These are phyloP conservation scores for Hericium erinaceus DNA, from an alignment of 768 basidiomycete species.

Conservation along the genomic window DNA sequence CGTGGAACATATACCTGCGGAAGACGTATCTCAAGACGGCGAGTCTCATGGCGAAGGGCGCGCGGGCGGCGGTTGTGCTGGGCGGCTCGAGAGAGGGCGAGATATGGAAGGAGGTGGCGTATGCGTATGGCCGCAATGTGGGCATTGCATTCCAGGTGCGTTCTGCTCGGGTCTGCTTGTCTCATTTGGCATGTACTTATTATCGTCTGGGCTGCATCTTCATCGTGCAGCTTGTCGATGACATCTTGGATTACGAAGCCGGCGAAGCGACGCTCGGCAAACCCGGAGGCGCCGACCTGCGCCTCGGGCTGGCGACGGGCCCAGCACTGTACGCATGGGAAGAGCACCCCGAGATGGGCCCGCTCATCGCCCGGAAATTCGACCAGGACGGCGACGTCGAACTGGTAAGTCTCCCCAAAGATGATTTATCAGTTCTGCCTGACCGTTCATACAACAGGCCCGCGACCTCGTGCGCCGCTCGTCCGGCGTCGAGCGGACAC, in stretches of 20 bases:
- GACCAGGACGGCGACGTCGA: constrained; percentile 71
- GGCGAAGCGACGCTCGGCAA: constrained; percentile 72
- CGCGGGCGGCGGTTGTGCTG: constrained; percentile 77
- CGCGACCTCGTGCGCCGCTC: constrained; percentile 56
- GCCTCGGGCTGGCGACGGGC: constrained; percentile 66
- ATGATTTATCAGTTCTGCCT: not conserved
- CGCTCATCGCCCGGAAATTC: constrained; percentile 76
- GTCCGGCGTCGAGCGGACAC: constrained; percentile 71
- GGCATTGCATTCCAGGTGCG: constrained; percentile 93
- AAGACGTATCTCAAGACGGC: constrained; percentile 94
- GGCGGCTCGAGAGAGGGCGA: constrained; percentile 76
- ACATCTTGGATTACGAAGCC: constrained; percentile 87
- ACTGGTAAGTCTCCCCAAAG: constrained; percentile 35
- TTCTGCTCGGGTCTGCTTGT: not conserved
- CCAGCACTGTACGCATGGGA: constrained; percentile 84
- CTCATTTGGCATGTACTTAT: not conserved
- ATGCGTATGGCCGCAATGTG: constrained; percentile 82
- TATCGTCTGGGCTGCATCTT: not conserved
- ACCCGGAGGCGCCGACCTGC: constrained; percentile 63
- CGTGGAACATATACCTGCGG: constrained; percentile 74
- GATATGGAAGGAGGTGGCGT: constrained; percentile 81
- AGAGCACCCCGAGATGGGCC: constrained; percentile 66
- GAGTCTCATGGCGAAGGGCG: constrained; percentile 81
- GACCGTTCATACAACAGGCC: constrained; percentile 35
- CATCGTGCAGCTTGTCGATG: constrained; percentile 74